Evolutionary conservation across 495 filamentous ascomycete genomes (phyloP), one percentile per base, ranked within the genome.

Genomic region (Aspergillus kassunensis): DNA sequence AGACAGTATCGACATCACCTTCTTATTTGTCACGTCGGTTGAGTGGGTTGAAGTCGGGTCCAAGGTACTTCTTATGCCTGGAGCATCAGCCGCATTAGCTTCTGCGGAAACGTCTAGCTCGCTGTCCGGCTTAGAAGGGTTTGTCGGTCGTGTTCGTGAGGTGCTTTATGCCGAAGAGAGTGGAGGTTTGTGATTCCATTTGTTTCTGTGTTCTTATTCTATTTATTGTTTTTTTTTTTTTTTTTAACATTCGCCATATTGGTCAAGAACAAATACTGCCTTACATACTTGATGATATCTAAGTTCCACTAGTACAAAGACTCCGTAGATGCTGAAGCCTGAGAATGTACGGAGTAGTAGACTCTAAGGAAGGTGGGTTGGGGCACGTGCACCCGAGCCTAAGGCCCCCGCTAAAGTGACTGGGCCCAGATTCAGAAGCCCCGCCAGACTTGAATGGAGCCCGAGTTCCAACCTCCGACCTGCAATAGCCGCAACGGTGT

Each of bases 21-120:
- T 96, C 55, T 82, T 86, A 35, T 82, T 98, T 48, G 69, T 88
- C 11, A 81, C 82, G 6, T 85, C 80, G 37, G 79, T 85, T 23
- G 91, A 97, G 63, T 97, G 90, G 87, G 74, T 97, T 34, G 88
- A 95, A 66, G 57, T 88, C 10, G 92, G 85, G 2, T 85, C 84
- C 13, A 81, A 80, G 50, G 85, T 97, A 19, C 70, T 98, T 46
- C 74, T 97, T 6, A 84, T 89, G 79, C 86, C 85, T 1, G 82
- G 83, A 3, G 77, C 68, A 5, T 70, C 71, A 44, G 58, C 64
- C 5, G 57, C 63, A 5, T 59, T 70, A 42, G 65, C 67, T 19
- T 64, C 65, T 30, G 58, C 67, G 5, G 55, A 60, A 21, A 64
- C 55, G 1, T 51, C 60, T 7, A 54, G 18, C 24, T 34, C 61